Evolutionary conservation across 352 stramenopile genomes (phyloP), one percentile per base, ranked within the genome.

Genomic region (Halophytophthora polymorphica): DNA sequence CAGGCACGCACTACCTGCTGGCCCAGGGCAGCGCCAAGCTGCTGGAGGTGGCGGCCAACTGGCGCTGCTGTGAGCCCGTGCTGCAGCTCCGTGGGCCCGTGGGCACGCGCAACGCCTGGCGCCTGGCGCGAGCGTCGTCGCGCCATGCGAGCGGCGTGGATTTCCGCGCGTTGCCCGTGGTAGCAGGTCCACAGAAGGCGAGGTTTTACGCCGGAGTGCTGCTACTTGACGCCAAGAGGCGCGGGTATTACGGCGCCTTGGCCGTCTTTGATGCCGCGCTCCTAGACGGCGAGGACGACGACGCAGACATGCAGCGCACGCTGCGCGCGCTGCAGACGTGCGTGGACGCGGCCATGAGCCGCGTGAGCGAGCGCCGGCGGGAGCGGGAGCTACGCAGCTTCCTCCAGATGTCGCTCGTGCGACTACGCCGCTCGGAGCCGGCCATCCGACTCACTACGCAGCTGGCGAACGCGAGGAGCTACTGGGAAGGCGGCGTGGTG

Each of bases 171-270:
- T 57, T 90, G 0, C 76, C 83, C 25, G 76, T 93, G 35, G 83
- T 93, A 2, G 58, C 77, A 35, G 83, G 80, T 0, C 78, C 83
- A 1, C 83, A 93, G 46, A 71, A 81, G 29, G 74, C 73, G 12
- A 73, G 67, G 17, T 91, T 90, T 53, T 93, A 93, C 54, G 76
- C 74, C 2, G 77, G 80, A 1, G 69, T 89, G 13, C 78, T 77
- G 31, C 64, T 91, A 4, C 51, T 73, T 2, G 70, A 87, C 62
- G 35, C 49, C 37, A 61, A 62, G 40, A 74, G 69, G 25, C 50
- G 60, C 2, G 69, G 70, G 7, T 54, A 73, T 6, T 60, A 90
- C 21, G 83, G 83, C 1, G 80, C 80, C 11, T 38, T 93, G 18
- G 75, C 70, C 5, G 57, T 93, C 18, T 91, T 90, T 53, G 80